Percentiles rank a stretch among this genome's conserved stretches.
Evolutionary conservation across 345 rosid species (phyloP).

Genomic region (Noccaea bulbosa): DNA sequence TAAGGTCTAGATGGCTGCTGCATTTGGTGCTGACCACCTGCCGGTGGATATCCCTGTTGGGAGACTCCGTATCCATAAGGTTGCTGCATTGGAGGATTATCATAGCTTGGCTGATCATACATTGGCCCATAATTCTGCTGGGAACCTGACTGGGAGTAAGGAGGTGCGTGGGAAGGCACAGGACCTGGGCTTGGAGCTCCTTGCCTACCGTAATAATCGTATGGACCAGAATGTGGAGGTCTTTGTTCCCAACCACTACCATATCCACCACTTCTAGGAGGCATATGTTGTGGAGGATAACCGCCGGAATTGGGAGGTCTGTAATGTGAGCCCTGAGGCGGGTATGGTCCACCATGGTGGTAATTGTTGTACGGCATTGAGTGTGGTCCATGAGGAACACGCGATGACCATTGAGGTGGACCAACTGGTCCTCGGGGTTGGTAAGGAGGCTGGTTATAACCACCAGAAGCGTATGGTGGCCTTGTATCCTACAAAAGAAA

Average conservation of each 20-base stretch:
- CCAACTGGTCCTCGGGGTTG: slow-evolving; percentile 72
- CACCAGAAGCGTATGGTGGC: slow-evolving; percentile 54
- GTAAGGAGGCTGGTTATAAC: slow-evolving; percentile 63
- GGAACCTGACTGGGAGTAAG: slow-evolving; percentile 65
- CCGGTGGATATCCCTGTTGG: slow-evolving; percentile 65
- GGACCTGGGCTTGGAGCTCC: slow-evolving; percentile 58
- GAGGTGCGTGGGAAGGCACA: slow-evolving; percentile 55
- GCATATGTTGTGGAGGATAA: slow-evolving; percentile 69
- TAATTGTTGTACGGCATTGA: slow-evolving; percentile 68
- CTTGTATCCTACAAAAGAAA: slow-evolving; percentile 59
- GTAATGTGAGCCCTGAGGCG: slow-evolving; percentile 67
- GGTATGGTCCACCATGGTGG: slow-evolving; percentile 79
- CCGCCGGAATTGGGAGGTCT: slow-evolving; percentile 60
- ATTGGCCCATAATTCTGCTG: slow-evolving; percentile 76
- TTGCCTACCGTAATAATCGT: slow-evolving; percentile 79
- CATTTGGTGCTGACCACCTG: slow-evolving; percentile 58
- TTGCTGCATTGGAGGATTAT: slow-evolving; percentile 57
- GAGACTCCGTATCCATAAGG: slow-evolving; percentile 64
- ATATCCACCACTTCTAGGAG: slow-evolving; percentile 66
- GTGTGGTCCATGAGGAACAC: slow-evolving; percentile 65
- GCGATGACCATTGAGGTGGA: slow-evolving; percentile 74
- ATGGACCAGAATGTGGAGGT: slow-evolving; percentile 66
- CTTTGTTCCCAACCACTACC: slow-evolving; percentile 85
- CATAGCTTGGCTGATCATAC: slow-evolving; percentile 70
- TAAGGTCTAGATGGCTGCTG: slow-evolving; percentile 73